Evolutionary conservation across 768 basidiomycete species (phyloP).

Genomic region (Tylopilus subfusipes): DNA sequence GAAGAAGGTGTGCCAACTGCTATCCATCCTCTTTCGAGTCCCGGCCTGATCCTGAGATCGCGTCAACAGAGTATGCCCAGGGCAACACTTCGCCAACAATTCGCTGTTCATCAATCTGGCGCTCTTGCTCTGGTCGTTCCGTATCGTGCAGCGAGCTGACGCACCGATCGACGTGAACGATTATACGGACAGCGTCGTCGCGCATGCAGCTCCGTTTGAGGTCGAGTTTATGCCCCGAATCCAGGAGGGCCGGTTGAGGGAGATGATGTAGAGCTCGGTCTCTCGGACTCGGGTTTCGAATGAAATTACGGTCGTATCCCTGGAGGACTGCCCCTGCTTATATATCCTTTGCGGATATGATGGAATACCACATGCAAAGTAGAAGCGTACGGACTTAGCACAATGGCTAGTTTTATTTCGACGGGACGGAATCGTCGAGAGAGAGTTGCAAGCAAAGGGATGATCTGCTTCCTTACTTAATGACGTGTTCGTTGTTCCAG

Average conservation of each 20-base stretch:
- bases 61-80: conserved; percentile 50
- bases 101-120: conserved; percentile 62
- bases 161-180: conserved; percentile 50
- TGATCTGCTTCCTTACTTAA: no score
- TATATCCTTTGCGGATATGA: no score
- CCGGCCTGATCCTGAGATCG: background rate
- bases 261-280: conserved; percentile 3
- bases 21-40: background rate
- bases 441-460: no score
- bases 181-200: background rate
- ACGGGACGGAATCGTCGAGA: no score
- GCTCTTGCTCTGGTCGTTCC: conserved; percentile 62
- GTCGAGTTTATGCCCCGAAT: conserved; percentile 50
- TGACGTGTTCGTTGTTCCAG: no score
- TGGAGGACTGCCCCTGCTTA: background rate
- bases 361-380: no score
- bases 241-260: conserved; percentile 7
- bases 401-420: no score
- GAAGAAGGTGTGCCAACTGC: conserved; percentile 35
- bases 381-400: no score
- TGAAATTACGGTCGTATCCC: background rate
- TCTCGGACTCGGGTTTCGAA: background rate
- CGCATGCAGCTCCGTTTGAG: conserved; percentile 54
- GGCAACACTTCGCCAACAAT: conserved; percentile 44
- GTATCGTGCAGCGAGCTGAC: conserved; percentile 42